Base-by-base conservation (phyloP, 306 rosid species). In the Cucumis melo region DNA sequence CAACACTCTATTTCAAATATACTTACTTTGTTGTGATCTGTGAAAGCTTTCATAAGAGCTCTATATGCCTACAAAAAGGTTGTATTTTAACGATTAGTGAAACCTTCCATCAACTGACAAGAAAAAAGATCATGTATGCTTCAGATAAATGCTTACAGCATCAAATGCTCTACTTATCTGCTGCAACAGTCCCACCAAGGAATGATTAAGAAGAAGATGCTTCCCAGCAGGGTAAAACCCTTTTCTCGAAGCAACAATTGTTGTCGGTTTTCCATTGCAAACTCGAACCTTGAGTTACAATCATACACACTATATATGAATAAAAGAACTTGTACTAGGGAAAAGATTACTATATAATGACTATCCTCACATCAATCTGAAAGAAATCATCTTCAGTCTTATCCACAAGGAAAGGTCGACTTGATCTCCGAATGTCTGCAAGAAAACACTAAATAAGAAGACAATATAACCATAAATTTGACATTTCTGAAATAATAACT, bases 211-310 rank as follows among this genome's bases (percentile, higher is more conserved):
- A 58, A 94, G 97, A 79, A 80, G 81, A 81, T 86, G 89, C 78
- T 90, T 94, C 74, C 98, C 98, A 73, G 97, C 89, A 36, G 98
- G 98, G 76, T 91, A 94, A 87, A 94, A 94, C 78, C 98, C 98
- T 73, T 82, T 84, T 56, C 88, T 84, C 20, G 95, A 94, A 75
- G 93, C 96, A 62, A 94, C 91, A 77, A 94, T 83, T 5, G 94
- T 89, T 16, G 91, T 90, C 21, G 96, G 98, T 80, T 94, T 94
- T 82, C 98, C 98, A 66, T 89, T 94, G 83, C 98, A 94, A 78
- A 91, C 88, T 60, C 97, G 88, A 75, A 91, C 91, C 98, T 94
- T 81, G 76, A 81, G 59, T 60, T 44, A 64, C 24, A 41, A 66
- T 57, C 60, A 81, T 63, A 82, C 71, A 81, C 73, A 27, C 54